Evolutionary conservation across 176 grass and related monocot genomes (phyloP).

Genomic region (Oryza nivara): DNA sequence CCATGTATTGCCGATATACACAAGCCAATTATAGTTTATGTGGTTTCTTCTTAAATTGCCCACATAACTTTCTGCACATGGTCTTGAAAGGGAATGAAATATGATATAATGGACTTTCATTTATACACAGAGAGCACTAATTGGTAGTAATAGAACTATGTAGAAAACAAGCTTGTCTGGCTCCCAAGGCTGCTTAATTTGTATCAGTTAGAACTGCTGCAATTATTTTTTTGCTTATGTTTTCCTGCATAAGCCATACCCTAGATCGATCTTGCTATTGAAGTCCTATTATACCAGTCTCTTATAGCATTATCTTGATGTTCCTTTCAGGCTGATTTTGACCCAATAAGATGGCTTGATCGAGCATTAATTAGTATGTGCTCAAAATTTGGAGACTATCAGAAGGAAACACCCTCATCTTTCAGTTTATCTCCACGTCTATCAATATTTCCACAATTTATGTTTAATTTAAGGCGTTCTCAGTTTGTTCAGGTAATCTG

Average conservation of each 20-base stretch:
- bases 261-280: background rate
- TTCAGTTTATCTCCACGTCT: slow-evolving; percentile 89
- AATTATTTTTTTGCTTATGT: slow-evolving; percentile 27
- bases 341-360: slow-evolving; percentile 95
- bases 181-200: slow-evolving; percentile 12
- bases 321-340: slow-evolving; percentile 82
- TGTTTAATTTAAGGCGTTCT: slow-evolving; percentile 91
- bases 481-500: slow-evolving; percentile 88
- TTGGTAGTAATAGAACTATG: background rate
- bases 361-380: slow-evolving; percentile 80
- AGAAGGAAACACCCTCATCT: slow-evolving; percentile 81
- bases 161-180: slow-evolving; percentile 10
- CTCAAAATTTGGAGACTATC: slow-evolving; percentile 95
- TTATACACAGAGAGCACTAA: background rate
- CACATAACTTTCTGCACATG: background rate
- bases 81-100: slow-evolving; percentile 5
- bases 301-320: slow-evolving; percentile 30
- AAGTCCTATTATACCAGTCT: slow-evolving; percentile 25
- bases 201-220: slow-evolving; percentile 2
- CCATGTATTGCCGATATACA: background rate
- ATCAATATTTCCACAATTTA: slow-evolving; percentile 93
- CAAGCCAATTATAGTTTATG: background rate
- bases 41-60: background rate
- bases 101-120: background rate
- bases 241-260: slow-evolving; percentile 13